A percentile compares a stretch with the other conserved stretches of the same genome.
These are phyloP conservation scores for Tetracladium marchalianum DNA, from an alignment of 495 filamentous ascomycete genomes.

Conservation along the genomic window DNA sequence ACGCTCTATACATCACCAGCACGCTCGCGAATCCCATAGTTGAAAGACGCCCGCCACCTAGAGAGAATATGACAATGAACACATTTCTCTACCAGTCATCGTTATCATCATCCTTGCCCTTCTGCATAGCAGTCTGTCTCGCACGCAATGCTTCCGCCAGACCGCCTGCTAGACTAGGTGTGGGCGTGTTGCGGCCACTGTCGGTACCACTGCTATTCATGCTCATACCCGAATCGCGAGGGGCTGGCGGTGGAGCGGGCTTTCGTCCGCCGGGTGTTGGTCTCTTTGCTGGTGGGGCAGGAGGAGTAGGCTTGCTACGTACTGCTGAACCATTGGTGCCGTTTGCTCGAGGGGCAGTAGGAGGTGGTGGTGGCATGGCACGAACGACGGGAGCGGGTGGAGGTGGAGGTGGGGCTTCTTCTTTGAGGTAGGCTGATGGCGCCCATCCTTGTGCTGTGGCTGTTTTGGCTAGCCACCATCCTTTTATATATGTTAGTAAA, in stretches of 20 bases:
- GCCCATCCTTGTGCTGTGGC: slow-evolving; percentile 74
- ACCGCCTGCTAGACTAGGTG: slow-evolving; percentile 67
- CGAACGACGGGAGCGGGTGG: slow-evolving; percentile 34
- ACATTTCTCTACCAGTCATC: slow-evolving; percentile 44
- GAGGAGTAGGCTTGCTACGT: slow-evolving; percentile 60
- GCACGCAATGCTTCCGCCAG: slow-evolving; percentile 74
- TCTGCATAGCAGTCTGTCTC: slow-evolving; percentile 47
- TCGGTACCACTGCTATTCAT: slow-evolving; percentile 56
- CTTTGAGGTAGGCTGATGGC: slow-evolving; percentile 85
- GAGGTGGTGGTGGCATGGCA: slow-evolving; percentile 45
- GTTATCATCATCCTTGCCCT: slow-evolving; percentile 57
- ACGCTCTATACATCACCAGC: too few species aligned
- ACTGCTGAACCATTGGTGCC: slow-evolving; percentile 40
- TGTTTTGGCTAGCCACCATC: slow-evolving; percentile 90
- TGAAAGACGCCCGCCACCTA: too few species aligned
- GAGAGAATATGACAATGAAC: background rate
- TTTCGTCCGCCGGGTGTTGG: slow-evolving; percentile 60
- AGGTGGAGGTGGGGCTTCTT: slow-evolving; percentile 53
- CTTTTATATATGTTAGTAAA: slow-evolving; percentile 35
- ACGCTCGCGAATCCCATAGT: too few species aligned
- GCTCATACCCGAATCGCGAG: slow-evolving; percentile 60
- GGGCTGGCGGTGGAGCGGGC: slow-evolving; percentile 49
- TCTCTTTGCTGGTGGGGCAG: slow-evolving; percentile 80
- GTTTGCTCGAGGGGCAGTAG: slow-evolving; percentile 40
- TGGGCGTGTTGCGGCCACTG: slow-evolving; percentile 58